Percentiles rank a stretch among this genome's conserved stretches.
Conservation (phyloP, 1,284 basidiomycete species). For the Marasmius fiardii region DNA sequence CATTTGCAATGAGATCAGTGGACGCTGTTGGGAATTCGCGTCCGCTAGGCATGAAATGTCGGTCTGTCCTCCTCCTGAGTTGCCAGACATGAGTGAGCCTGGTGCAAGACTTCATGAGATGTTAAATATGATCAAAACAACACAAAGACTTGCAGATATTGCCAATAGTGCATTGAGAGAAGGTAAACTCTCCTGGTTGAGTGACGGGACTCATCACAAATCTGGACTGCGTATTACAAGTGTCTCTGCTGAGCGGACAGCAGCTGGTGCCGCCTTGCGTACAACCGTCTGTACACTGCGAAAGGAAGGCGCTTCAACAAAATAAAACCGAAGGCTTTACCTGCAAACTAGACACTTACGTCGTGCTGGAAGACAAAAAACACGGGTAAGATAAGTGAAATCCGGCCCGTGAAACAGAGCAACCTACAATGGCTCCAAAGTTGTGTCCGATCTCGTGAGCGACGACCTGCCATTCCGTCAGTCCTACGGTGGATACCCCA, state of each 20-base stretch:
- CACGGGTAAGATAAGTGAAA: conserved; percentile 22
- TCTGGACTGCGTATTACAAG: conserved; percentile 66
- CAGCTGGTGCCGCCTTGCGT: conserved; percentile 39
- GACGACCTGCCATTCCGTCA: conserved; percentile 79
- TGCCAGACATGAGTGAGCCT: conserved; percentile 57
- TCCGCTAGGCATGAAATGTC: conserved; percentile 63
- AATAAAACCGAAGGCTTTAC: background rate
- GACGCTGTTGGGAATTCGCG: conserved; percentile 37
- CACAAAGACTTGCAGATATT: conserved; percentile 69
- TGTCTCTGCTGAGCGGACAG: conserved; percentile 63
- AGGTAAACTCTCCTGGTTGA: conserved; percentile 53
- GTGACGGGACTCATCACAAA: conserved; percentile 87
- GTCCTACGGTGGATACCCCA: conserved; percentile 75
- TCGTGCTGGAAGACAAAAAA: background rate
- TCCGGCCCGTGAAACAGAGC: conserved; percentile 62
- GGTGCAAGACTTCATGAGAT: background rate
- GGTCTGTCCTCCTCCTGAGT: conserved; percentile 32
- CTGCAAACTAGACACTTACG: background rate
- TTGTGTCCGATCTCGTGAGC: conserved; percentile 92
- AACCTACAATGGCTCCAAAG: conserved; percentile 79
- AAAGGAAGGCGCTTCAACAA: background rate
- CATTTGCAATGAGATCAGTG: conserved; percentile 63
- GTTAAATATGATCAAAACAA: background rate
- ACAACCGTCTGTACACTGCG: background rate
- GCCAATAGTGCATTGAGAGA: conserved; percentile 81